Evolutionary conservation across 257 asterid species (phyloP), one percentile per base, ranked within the genome.

Genomic region (Ilex asprella): DNA sequence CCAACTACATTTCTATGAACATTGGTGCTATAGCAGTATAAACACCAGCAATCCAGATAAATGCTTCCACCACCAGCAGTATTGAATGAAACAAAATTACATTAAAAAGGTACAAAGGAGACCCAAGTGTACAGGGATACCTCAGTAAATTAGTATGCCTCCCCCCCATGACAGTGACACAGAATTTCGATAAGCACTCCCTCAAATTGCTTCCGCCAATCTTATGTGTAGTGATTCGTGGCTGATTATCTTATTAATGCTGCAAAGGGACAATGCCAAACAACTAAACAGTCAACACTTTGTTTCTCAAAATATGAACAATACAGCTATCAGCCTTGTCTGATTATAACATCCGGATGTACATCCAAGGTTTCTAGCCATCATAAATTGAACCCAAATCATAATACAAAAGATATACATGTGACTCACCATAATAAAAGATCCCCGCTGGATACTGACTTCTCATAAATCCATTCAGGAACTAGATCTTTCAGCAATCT

Each of bases 401-500:
- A 39, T 56, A 7, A 39, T 10, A 7, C 9, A 12, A 31, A 15
- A 31, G 32, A 6, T 64, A 16, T 10, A 32, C 13, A 61, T 15
- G 16, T 13, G 44, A 58, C 82, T 70, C 72, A 84, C 97, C 95
- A 80, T 58, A 92, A 9, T 59, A 86, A 82, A 65, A 68, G 64
- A 73, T 89, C 95, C 12, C 95, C 95, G 27, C 84, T 83, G 47
- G 71, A 70, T 5, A 78, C 67, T 30, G 64, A 8, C 76, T 88
- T 86, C 72, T 86, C 91, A 16, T 76, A 62, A 59, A 89, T 86
- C 97, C 95, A 92, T 65, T 92, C 95, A 0, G 95, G 98, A 64
- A 81, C 97, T 39, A 86, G 67, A 68, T 86, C 95, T 73, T 61
- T 84, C 78, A 92, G 80, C 75, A 92, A 67, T 57, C 79, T 74